Evolutionary conservation across 108 stramenopile species (phyloP).

Genomic region (Fistulifera solaris): DNA sequence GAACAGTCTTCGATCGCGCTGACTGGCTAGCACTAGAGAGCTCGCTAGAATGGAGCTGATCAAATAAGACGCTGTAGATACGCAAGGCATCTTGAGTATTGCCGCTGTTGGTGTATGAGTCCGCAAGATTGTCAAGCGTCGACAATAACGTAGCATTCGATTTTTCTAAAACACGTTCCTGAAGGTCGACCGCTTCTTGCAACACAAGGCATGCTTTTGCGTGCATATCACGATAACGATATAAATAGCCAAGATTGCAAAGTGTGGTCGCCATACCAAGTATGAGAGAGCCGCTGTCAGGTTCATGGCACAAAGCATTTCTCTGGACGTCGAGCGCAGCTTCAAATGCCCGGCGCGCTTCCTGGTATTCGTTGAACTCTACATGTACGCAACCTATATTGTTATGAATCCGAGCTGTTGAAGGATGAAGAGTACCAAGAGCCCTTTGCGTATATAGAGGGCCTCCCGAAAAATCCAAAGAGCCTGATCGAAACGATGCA

Average conservation of each 20-base stretch:
- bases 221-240: slow-evolving; percentile 24
- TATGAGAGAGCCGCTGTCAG: slow-evolving; percentile 31
- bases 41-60: slow-evolving; percentile 15
- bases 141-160: slow-evolving; percentile 28
- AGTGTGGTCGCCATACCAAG: slow-evolving; percentile 47
- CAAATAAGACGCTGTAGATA: slow-evolving; percentile 25
- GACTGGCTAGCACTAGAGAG: slow-evolving; percentile 3
- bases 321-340: slow-evolving; percentile 41
- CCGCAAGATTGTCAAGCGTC: slow-evolving; percentile 40
- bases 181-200: slow-evolving; percentile 31
- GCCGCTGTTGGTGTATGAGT: slow-evolving; percentile 15
- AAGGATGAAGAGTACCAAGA: slow-evolving; percentile 39
- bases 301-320: slow-evolving; percentile 31
- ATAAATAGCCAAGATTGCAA: slow-evolving; percentile 49
- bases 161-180: slow-evolving; percentile 30
- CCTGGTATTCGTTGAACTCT: slow-evolving; percentile 30
- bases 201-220: slow-evolving; percentile 33
- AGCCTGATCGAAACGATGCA: slow-evolving; percentile 38
- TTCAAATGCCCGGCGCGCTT: slow-evolving; percentile 40
- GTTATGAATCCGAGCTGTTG: slow-evolving; percentile 41
- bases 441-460: slow-evolving; percentile 30
- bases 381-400: slow-evolving; percentile 61
- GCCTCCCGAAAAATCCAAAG: slow-evolving; percentile 46
- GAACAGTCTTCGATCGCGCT: slow-evolving; percentile 18
- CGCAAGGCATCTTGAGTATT: slow-evolving; percentile 19